Percentiles rank a stretch among this genome's conserved stretches.
Evolutionary conservation across 2,329 filamentous ascomycete species (phyloP).

Genomic region (Aspergillus hortae): DNA sequence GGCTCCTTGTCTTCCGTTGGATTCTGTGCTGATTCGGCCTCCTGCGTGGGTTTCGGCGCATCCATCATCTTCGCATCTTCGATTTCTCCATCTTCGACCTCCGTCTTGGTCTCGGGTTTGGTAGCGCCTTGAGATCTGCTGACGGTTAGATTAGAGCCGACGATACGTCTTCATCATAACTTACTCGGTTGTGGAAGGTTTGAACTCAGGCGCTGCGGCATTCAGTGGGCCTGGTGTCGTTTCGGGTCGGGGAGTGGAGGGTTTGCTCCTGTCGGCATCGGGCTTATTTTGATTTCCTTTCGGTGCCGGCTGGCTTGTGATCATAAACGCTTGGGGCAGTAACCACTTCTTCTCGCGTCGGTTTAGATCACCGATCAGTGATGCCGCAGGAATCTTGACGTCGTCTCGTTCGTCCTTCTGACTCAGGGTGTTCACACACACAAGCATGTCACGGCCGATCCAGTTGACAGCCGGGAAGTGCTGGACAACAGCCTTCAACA

Average conservation of each 20-base stretch:
- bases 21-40: constrained; percentile 5
- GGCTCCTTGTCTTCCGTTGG: constrained; percentile 10
- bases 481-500: constrained; percentile 76
- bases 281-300: constrained; percentile 22
- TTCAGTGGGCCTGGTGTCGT: constrained; percentile 11
- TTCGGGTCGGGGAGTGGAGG: constrained; percentile 24
- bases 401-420: constrained; percentile 47
- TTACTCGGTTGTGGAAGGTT: constrained; percentile 39
- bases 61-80: constrained; percentile 45
- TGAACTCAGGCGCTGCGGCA: constrained; percentile 30
- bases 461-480: constrained; percentile 87
- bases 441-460: constrained; percentile 60
- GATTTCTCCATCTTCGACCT: constrained; percentile 46
- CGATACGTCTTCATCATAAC: constrained; percentile 16
- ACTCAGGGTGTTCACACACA: constrained; percentile 41
- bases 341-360: constrained; percentile 49
- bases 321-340: constrained; percentile 45
- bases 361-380: constrained; percentile 47
- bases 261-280: constrained; percentile 17
- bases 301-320: constrained; percentile 24
- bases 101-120: constrained; percentile 27
- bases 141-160: background rate
- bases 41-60: constrained; percentile 11
- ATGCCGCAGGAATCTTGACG: constrained; percentile 49
- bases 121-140: constrained; percentile 26